phyloP scores from a whole-genome alignment of 2,329 filamentous ascomycete species.

The Hypoxylon sp. region DNA sequence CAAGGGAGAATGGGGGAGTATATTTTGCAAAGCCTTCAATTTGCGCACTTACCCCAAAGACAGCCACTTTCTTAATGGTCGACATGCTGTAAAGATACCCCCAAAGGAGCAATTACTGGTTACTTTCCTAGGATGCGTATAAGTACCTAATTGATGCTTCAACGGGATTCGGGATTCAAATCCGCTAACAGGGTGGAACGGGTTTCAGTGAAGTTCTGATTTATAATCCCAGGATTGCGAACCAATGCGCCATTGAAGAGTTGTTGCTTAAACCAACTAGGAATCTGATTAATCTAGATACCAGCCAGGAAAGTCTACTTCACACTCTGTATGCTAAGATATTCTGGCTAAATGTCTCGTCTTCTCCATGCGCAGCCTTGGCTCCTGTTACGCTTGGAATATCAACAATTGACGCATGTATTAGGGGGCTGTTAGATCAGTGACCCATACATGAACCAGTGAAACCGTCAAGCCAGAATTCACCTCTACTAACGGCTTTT shows the following conservation, averaged over 20 bases:
- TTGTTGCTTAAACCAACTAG: not conserved
- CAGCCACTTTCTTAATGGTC: conserved; percentile 45
- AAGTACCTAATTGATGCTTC: not conserved
- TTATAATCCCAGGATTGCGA: not conserved
- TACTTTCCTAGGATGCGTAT: not conserved
- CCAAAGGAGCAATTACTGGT: not conserved
- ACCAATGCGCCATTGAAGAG: not conserved
- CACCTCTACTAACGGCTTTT: not conserved
- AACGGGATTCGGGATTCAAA: conserved; percentile 19
- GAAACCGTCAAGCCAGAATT: not conserved
- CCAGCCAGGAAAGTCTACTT: not conserved
- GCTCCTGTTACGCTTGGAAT: not conserved
- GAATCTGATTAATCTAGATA: not conserved
- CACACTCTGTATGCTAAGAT: not conserved
- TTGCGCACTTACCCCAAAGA: conserved; percentile 48
- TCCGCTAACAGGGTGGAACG: not conserved
- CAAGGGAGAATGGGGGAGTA: too few relatives aligned
- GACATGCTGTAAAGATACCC: conserved; percentile 30
- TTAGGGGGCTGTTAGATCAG: not conserved
- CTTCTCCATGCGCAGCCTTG: not conserved
- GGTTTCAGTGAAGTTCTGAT: not conserved
- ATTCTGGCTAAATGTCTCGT: not conserved
- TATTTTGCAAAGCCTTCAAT: too few relatives aligned
- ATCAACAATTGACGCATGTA: not conserved
- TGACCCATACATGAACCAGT: not conserved